Conservation (phyloP, 495 filamentous ascomycete genomes). For the Aspergillus avenaceus region DNA sequence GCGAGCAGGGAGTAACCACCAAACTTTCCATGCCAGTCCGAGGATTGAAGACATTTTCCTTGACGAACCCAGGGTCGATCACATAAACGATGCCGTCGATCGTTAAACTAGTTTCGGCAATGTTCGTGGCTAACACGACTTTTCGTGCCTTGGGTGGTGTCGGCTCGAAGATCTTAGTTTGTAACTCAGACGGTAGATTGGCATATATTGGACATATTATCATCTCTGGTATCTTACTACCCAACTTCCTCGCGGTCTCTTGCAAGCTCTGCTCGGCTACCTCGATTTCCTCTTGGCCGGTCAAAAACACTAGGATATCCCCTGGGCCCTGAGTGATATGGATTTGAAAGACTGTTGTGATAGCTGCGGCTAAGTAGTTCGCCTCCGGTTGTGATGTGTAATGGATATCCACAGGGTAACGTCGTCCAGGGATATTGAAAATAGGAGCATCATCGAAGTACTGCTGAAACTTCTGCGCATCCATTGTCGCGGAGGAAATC, state of each 20-base stretch:
- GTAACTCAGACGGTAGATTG: constrained; percentile 80
- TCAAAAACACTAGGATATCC: constrained; percentile 88
- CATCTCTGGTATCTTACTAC: constrained; percentile 78
- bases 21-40: constrained; percentile 88
- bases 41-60: constrained; percentile 93
- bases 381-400: constrained; percentile 91
- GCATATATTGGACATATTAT: constrained; percentile 86
- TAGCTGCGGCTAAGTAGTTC: constrained; percentile 87
- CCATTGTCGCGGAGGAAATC: constrained; percentile 93
- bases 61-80: constrained; percentile 88
- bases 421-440: constrained; percentile 90
- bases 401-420: constrained; percentile 88
- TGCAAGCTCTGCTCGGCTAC: constrained; percentile 74
- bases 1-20: constrained; percentile 86
- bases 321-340: constrained; percentile 83
- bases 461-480: constrained; percentile 85
- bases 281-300: constrained; percentile 89
- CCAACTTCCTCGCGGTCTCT: constrained; percentile 77
- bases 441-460: constrained; percentile 96
- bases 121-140: constrained; percentile 86
- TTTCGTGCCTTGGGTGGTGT: constrained; percentile 77
- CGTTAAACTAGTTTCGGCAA: constrained; percentile 83
- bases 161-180: constrained; percentile 86
- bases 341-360: constrained; percentile 95
- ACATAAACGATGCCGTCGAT: constrained; percentile 92